Base-by-base conservation (phyloP, 1,284 basidiomycete genomes). In the Malassezia brasiliensis region DNA sequence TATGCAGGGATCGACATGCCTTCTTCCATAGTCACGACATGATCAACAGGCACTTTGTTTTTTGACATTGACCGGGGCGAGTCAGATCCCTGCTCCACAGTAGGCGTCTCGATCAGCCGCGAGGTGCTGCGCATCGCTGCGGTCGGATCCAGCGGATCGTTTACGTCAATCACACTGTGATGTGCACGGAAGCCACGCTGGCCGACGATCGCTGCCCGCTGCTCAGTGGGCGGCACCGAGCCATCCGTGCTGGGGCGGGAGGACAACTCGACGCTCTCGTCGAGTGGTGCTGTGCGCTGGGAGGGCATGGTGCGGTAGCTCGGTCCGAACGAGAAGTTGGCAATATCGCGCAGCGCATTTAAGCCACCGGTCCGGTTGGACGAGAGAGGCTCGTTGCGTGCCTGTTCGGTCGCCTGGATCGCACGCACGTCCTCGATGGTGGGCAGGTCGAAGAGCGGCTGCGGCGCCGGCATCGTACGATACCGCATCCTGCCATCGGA, bases 381-480 rank as follows among this genome's bases (percentile, higher is more conserved):
- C 5, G 36, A 32, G 2, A 28, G 35, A 10, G 41, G 11, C 15
- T n/a, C 36, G 9, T 12, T 10, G 8, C 17, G 34, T 6, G 68
- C 63, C 10, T 67, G 45, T 14, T 53, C 60, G 1, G 67, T 63
- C 0, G 70, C 69, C 36, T 72, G 64, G 15, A 63, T 61, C 14
- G 70, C 68, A 20, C 68, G 64, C 35, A 74, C 67, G 28, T 74
- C 72, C 25, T 70, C 72, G 32, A 72, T 64, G 1, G 72, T 74
- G 5, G 72, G 72, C 22, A 74, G 55, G 53, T 74, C 70, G 34
- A 69, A 48, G 37, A 62, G 51, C 10, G 60, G 54, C 31, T 62
- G 61, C 1, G 70, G 67, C 11, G 63, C 66, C 2, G 54, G 54
- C 49, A 63, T 41, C 52, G 51, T 11, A 44, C 51, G 42, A 36